A percentile compares a stretch with the other conserved stretches of the same genome.
Conservation (phyloP, 805 yeast species). For the Saccharomycopsis malanga region DNA sequence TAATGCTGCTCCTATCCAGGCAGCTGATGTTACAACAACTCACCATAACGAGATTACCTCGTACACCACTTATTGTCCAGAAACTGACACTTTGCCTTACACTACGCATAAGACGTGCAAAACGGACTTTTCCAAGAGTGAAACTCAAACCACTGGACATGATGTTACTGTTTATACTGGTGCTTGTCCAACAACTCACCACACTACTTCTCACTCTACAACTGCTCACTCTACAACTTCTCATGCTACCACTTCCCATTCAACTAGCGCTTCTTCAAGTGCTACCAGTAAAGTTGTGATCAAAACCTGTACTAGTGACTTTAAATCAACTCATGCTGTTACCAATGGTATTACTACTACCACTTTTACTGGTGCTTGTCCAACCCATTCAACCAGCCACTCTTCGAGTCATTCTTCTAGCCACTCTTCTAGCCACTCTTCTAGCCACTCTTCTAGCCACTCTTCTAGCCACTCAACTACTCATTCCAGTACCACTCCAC, state of each 20-base stretch:
- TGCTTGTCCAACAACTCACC: neutral
- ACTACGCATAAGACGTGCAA: constrained; percentile 4
- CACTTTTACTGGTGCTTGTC: neutral
- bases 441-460: constrained; percentile 1
- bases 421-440: neutral
- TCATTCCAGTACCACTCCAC: constrained; percentile 17
- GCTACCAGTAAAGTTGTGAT: neutral
- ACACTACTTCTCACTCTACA: neutral
- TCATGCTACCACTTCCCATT: neutral
- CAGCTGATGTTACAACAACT: neutral
- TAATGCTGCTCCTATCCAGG: too few relatives aligned
- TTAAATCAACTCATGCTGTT: neutral
- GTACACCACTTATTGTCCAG: constrained; percentile 4
- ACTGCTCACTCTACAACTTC: neutral
- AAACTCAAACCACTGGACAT: neutral
- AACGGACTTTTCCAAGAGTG: neutral
- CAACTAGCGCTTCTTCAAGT: neutral
- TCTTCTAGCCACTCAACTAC: neutral
- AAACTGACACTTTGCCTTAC: constrained; percentile 1
- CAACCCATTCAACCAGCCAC: too few relatives aligned
- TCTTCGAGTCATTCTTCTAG: too few relatives aligned
- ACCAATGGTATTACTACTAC: neutral
- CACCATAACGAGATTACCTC: neutral
- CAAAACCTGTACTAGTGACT: neutral
- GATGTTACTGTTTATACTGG: neutral